A percentile compares a stretch with the other conserved stretches of the same genome.
These are phyloP conservation scores for Ormosia emarginata DNA, from an alignment of 306 rosid genomes.

Conservation along the genomic window DNA sequence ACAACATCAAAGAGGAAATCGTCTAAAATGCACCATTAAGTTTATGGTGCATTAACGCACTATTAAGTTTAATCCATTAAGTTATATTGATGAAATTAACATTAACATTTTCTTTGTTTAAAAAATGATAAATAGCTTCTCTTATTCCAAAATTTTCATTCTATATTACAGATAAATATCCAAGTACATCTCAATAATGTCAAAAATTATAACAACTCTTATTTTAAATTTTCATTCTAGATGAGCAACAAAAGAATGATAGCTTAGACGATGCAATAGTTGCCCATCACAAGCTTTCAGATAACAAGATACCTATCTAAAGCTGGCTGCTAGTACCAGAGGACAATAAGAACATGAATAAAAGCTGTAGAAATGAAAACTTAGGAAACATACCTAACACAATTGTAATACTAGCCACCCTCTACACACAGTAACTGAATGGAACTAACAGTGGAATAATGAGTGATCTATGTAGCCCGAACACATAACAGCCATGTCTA, in stretches of 20 bases:
- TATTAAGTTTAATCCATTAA: no score
- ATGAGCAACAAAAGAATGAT: constrained; percentile 29
- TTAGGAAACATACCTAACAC: constrained; percentile 2
- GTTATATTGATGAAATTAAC: not conserved
- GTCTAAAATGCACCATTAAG: no score
- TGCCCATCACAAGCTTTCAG: constrained; percentile 15
- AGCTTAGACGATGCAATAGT: not conserved
- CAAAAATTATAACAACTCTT: not conserved
- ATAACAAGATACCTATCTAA: constrained; percentile 7
- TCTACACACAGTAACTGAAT: constrained; percentile 14
- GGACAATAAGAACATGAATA: not conserved
- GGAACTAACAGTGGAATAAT: constrained; percentile 4
- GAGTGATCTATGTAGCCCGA: not conserved
- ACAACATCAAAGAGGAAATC: no score
- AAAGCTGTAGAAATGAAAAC: not conserved
- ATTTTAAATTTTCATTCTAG: constrained; percentile 19
- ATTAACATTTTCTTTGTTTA: not conserved
- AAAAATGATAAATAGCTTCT: not conserved
- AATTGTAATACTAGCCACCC: constrained; percentile 8
- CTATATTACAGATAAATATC: not conserved
- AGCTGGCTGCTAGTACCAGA: constrained; percentile 4
- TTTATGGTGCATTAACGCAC: no score
- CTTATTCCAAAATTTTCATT: not conserved
- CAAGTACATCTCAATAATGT: not conserved
- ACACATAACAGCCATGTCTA: not conserved